Base-by-base conservation (phyloP, 2,329 filamentous ascomycete genomes). In the Diaporthe sp. region DNA sequence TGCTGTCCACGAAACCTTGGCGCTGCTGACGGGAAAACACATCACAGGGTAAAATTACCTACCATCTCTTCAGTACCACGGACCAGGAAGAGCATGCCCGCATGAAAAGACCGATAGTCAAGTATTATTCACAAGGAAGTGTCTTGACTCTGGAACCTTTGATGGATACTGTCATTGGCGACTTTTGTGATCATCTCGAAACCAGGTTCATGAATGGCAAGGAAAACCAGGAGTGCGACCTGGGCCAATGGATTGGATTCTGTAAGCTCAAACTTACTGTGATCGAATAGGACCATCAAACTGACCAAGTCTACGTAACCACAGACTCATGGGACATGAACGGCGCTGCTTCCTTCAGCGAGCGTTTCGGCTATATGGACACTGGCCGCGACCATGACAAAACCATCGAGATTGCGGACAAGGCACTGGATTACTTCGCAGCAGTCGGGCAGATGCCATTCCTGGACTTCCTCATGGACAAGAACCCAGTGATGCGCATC, bases 361-460 rank as follows among this genome's bases (percentile, higher is more conserved):
- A 42, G 37, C 58, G 58, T 51, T 83, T 86, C 75, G 86, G 86
- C 17, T 87, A 86, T 79, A 79, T 87, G 61, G 79, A 85, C n/a
- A 78, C 81, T 6, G 81, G 82, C 12, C 74, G 77, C 12, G 86
- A 88, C 75, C 80, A 84, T 75, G 82, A 83, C 73, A 81, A 80
- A 13, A 85, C 82, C 70, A 83, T 87, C 15, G 75, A 42, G 77
- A 79, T 42, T 4, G 58, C 58, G 6, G 58, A 61, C 25, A 78
- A 82, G 53, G 79, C 84, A 3, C 78, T 84, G 4, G 82, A 85
- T 58, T 80, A 84, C 75, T 80, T 82, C 55, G 72, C 77, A 15
- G 71, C 74, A 8, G 72, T 83, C 68, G 78, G 78, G 79, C 78
- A 82, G 77, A 74, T 83, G n/a, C 79, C 79, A 7, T 79, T 79